These are phyloP conservation scores for Suillus subalutaceus DNA, from an alignment of 768 basidiomycete genomes.

Conservation along the genomic window DNA sequence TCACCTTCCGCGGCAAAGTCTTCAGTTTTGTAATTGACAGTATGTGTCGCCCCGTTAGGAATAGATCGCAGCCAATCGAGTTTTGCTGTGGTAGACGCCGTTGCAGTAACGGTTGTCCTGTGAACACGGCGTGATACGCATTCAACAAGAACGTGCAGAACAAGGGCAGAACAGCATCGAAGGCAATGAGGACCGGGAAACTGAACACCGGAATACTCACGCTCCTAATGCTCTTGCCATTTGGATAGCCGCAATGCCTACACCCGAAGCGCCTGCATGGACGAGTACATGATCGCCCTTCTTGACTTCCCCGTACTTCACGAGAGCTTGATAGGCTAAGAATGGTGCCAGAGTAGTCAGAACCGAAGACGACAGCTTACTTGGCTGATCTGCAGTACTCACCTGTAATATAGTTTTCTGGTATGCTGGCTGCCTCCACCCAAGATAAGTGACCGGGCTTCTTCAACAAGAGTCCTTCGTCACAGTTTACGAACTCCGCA, in stretches of 20 bases:
- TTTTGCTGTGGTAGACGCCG: constrained; percentile 85
- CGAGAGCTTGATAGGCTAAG: constrained; percentile 65
- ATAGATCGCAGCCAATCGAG: constrained; percentile 72
- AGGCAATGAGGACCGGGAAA: neutral
- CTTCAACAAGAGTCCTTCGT: constrained; percentile 64
- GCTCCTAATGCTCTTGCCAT: constrained; percentile 74
- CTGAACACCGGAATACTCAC: constrained; percentile 45
- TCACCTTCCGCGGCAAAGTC: constrained; percentile 78
- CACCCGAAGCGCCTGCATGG: constrained; percentile 91
- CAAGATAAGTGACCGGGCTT: constrained; percentile 81
- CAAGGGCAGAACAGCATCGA: constrained; percentile 2
- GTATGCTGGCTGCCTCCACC: constrained; percentile 85
- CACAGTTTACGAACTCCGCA: constrained; percentile 79
- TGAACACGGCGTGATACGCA: constrained; percentile 13
- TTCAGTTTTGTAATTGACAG: constrained; percentile 82
- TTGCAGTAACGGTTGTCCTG: constrained; percentile 76
- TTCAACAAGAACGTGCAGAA: constrained; percentile 5
- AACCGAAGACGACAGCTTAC: constrained; percentile 7
- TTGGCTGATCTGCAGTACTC: constrained; percentile 20
- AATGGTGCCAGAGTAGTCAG: constrained; percentile 13
- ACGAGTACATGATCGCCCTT: constrained; percentile 77
- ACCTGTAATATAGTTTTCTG: constrained; percentile 91
- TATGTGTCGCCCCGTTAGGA: constrained; percentile 71
- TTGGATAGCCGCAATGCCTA: constrained; percentile 88
- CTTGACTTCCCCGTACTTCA: constrained; percentile 70